Conservation (phyloP, 2,329 filamentous ascomycete genomes). For the Tolypocladium guangdongense region DNA sequence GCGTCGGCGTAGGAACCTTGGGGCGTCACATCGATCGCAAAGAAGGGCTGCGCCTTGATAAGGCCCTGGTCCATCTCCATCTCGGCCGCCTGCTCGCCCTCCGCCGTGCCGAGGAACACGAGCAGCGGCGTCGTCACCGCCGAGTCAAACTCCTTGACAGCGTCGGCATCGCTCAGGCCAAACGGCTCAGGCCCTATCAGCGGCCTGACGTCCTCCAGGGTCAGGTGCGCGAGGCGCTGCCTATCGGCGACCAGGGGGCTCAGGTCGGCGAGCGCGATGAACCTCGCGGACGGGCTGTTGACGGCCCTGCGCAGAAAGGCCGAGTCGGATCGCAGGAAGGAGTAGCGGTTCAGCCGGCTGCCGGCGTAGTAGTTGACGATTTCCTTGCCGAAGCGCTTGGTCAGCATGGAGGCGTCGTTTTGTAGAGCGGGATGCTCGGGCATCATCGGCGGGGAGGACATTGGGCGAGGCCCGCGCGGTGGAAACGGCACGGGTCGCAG, state of each 20-base stretch:
- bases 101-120: conserved; percentile 77
- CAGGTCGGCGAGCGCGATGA: conserved; percentile 71
- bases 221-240: conserved; percentile 54
- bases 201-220: conserved; percentile 55
- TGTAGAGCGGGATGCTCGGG: conserved; percentile 34
- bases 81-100: conserved; percentile 23
- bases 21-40: conserved; percentile 81
- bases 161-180: conserved; percentile 57
- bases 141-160: conserved; percentile 66
- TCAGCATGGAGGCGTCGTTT: conserved; percentile 54
- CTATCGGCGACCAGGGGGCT: conserved; percentile 54
- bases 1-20: conserved; percentile 50
- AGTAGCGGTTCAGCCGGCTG: conserved; percentile 66
- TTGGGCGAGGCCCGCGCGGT: neutral
- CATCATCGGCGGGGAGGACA: conserved; percentile 16
- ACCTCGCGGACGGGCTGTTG: conserved; percentile 52
- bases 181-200: conserved; percentile 67
- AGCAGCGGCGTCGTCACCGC: conserved; percentile 55
- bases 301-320: conserved; percentile 60
- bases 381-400: conserved; percentile 68
- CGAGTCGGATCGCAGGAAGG: conserved; percentile 63
- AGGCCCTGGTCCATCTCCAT: conserved; percentile 41
- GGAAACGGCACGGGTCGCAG: neutral
- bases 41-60: conserved; percentile 74
- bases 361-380: conserved; percentile 78